Evolutionary conservation across 2,329 filamentous ascomycete species (phyloP), one percentile per base, ranked within the genome.

Genomic region (Sporothrix phasma): DNA sequence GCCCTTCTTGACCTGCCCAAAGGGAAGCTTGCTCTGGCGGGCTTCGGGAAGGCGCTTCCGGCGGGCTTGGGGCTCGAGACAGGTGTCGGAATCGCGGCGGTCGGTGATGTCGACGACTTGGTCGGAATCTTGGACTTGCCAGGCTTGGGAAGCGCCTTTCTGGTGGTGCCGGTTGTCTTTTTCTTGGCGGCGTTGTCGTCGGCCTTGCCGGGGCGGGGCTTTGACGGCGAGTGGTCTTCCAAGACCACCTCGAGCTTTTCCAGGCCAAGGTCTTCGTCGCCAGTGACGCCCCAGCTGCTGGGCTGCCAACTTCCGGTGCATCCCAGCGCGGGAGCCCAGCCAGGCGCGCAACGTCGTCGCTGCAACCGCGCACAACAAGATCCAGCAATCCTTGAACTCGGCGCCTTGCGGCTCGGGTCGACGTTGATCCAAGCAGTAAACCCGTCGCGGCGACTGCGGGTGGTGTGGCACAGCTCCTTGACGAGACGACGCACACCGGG

Each of bases 351-450:
- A 99, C 88, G 68, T 92, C 87, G 73, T 99, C 94, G 72, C 90
- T 94, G 70, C 89, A 88, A 22, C 91, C 92, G 68, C 86, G 86
- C 41, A 99, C 88, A 19, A 97, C 85, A 66, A 97, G 77, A 74
- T 99, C 94, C 92, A 99, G 71, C 90, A 92, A 67, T 95, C 88
- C 72, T 93, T 92, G 67, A 97, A 87, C 65, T 97, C 92, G 68
- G 85, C 87, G 22, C 89, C 88, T 49, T 87, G 83, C 0, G 94
- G 94, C 68, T 91, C 89, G 0, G 81, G 66, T 96, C 92, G 62
- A 91, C 85, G 75, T 97, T 97, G 76, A 99, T 90, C 91, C 93
- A 99, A 59, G 95, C 88, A 0, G 92, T 91, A 65, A 96, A 84
- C 0, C 93, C 92, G 69, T 95, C 89, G 68, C 85, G 85, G 63